Percentiles rank a stretch among this genome's conserved stretches.
These are phyloP conservation scores for Cordyceps tenuipes DNA, from an alignment of 2,329 filamentous ascomycete genomes.

Conservation along the genomic window DNA sequence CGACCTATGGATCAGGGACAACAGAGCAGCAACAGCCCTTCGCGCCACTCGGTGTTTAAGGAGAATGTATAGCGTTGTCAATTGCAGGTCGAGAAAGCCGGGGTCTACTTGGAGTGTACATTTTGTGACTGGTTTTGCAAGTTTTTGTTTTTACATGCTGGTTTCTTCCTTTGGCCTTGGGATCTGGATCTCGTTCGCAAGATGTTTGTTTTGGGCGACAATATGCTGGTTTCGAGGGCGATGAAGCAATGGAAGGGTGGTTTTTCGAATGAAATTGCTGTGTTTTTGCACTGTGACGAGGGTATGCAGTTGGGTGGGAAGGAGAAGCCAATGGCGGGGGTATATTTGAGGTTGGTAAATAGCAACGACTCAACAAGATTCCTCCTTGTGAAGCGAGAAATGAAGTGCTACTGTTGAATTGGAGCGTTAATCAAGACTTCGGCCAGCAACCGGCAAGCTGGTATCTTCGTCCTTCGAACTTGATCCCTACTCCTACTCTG, in stretches of 20 bases:
- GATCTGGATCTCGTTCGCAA: not conserved
- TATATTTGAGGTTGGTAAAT: not conserved
- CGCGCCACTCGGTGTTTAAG: conserved; percentile 53
- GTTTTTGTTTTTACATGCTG: not conserved
- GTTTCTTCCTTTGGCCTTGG: not conserved
- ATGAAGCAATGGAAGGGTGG: not conserved
- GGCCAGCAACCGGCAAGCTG: no score
- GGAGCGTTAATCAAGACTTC: not conserved
- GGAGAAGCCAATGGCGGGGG: not conserved
- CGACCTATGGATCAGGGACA: conserved; percentile 53
- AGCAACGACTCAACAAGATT: not conserved
- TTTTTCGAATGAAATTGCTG: not conserved
- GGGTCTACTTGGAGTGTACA: not conserved
- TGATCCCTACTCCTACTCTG: no score
- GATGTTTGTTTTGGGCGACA: not conserved
- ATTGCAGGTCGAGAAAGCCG: not conserved
- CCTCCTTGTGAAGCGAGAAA: not conserved
- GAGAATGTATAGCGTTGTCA: conserved; percentile 49
- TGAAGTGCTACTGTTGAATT: not conserved
- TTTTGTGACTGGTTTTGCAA: not conserved
- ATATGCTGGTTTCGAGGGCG: not conserved
- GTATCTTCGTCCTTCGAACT: no score
- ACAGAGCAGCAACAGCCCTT: conserved; percentile 21
- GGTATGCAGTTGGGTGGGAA: not conserved
- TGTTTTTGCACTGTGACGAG: not conserved